Evolutionary conservation across 768 basidiomycete genomes (phyloP), one percentile per base, ranked within the genome.

Genomic region (Serendipita sp.): DNA sequence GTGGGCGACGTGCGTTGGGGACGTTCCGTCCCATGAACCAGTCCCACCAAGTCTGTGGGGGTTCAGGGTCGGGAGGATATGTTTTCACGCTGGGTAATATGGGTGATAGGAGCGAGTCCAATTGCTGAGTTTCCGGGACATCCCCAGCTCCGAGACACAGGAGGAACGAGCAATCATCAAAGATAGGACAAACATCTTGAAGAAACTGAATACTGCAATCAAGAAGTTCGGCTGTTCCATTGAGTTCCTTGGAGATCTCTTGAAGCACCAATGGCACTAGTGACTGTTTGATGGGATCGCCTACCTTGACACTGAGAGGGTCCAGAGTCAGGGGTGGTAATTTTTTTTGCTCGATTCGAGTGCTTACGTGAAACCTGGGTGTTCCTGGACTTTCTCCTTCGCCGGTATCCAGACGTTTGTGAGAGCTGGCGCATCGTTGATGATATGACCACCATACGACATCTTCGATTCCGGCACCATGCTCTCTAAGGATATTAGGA

Each of bases 151-250:
- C 56, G 2, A 60, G 28, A 60, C 28, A 60, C 16, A 60, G 30
- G n/a, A 60, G 34, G 18, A 60, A 60, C 8, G 56, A 60, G 56
- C 56, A 60, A 8, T 60, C 56, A 8, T 38, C 37, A 2, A 60
- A 60, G 18, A 60, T 35, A 4, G 56, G 56, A 30, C 56, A 60
- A n/a, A 38, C 28, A 37, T 60, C 56, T 8, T 60, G 34, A 4
- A 60, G 56, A 60, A 60, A 60, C 37, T 60, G 56, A 37, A 60
- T 35, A 37, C 30, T 60, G 56, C 56, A 60, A 60, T 60, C 56
- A 4, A 60, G 34, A 3, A 60, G n/a, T 38, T 60, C 56, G 11
- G 56, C 56, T 1, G 56, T 60, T 4, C 56, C 56, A 37, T 60
- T 37, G 4, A 60, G 3, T 2, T 60, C 56, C 34, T 60, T 60